Evolutionary conservation across 176 grass and related monocot genomes (phyloP), one percentile per base, ranked within the genome.

Genomic region (Phoenix dactylifera): DNA sequence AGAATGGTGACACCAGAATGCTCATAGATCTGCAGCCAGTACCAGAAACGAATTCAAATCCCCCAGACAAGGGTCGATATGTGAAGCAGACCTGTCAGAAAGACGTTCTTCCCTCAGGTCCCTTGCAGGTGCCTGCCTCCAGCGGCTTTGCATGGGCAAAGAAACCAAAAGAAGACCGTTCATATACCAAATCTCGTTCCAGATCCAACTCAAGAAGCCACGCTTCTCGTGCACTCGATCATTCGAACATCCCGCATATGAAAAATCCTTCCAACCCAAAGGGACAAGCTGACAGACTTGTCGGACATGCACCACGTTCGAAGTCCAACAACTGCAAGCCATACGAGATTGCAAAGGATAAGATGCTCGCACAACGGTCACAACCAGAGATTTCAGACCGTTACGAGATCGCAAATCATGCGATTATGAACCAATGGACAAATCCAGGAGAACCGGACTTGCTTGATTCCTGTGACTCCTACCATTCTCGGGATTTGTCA

Each of bases 381-480:
- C 73, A 89, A 60, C 72, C 82, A 1, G 82, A 77, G 22, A 7
- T 55, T 62, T 1, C 82, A 48, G 68, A 60, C 1, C 64, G 77
- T 1, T 81, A 90, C 62, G 72, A 78, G 72, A 71, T 18, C 26
- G 76, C 75, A 65, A 90, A 83, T 70, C 70, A 83, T 49, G 66
- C 61, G 71, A 75, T 80, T 74, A 79, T 86, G 58, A 92, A 89
- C 79, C 87, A 92, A 26, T 93, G 84, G 87, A 70, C 82, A 44
- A 70, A 89, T 61, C 72, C 82, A 1, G 79, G 68, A 32, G 4
- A 48, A 51, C 2, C 73, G 29, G 68, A 73, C 16, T 55, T 82
- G 4, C 73, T 82, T 60, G 52, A 39, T 73, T 61, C 80, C 16
- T 82, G 67, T 3, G 72, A 51, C 17, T 0, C 15, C 16, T 22